Conservation (phyloP, 352 stramenopile species). For the Globisporangium rhizosaccharum region DNA sequence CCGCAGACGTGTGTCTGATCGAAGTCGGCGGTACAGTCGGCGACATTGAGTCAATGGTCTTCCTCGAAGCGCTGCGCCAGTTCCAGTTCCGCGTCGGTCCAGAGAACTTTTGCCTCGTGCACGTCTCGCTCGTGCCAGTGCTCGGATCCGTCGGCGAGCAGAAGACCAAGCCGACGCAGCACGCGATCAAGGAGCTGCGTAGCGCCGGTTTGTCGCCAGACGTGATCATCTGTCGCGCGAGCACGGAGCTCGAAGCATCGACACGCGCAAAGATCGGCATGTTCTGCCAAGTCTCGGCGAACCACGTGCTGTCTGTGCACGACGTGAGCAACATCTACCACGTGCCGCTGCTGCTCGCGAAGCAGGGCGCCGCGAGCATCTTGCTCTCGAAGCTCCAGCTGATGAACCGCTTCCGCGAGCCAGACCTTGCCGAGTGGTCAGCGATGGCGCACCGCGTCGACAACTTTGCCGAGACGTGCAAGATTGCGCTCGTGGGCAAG, state of each 20-base stretch:
- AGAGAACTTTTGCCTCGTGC: conserved; percentile 98
- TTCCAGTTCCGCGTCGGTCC: conserved; percentile 98
- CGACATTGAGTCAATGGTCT: conserved; percentile 99
- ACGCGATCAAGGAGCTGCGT: conserved; percentile 98
- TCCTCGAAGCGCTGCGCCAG: conserved; percentile 98
- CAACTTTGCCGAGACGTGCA: conserved; percentile 86
- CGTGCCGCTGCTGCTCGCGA: conserved; percentile 95
- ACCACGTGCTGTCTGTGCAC: conserved; percentile 96
- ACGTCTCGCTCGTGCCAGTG: conserved; percentile 98
- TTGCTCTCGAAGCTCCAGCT: conserved; percentile 92
- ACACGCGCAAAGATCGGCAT: conserved; percentile 97
- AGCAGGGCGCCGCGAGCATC: conserved; percentile 93
- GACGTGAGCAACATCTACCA: conserved; percentile 99
- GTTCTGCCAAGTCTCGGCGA: conserved; percentile 97
- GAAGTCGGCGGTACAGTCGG: conserved; percentile 99
- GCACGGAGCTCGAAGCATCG: conserved; percentile 87
- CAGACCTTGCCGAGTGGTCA: conserved; percentile 74
- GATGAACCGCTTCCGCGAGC: conserved; percentile 83
- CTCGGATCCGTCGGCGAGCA: conserved; percentile 98
- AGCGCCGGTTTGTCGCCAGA: conserved; percentile 94
- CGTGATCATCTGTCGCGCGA: conserved; percentile 96
- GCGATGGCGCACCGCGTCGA: conserved; percentile 94
- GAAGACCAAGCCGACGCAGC: conserved; percentile 99
- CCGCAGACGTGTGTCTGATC: conserved; percentile 97
- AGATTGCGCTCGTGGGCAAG: conserved; percentile 98